Percentiles rank a stretch among this genome's conserved stretches.
These are phyloP conservation scores for Juglanconis sp. DNA, from an alignment of 2,329 filamentous ascomycete species.

Conservation along the genomic window DNA sequence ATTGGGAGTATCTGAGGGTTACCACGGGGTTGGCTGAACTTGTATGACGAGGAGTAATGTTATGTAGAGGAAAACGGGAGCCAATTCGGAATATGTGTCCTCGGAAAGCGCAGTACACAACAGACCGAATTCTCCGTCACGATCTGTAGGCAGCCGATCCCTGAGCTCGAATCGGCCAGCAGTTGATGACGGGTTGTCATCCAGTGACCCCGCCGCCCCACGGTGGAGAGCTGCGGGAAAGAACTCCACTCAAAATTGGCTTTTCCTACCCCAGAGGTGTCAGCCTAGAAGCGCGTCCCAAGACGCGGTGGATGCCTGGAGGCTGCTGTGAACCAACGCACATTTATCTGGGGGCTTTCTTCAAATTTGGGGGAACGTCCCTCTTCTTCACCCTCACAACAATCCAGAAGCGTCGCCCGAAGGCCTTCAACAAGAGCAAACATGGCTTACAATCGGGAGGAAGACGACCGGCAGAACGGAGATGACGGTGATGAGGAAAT, in stretches of 20 bases:
- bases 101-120: neutral
- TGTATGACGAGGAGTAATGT: neutral
- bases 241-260: neutral
- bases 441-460: conserved; percentile 36
- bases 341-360: neutral
- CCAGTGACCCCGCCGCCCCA: neutral
- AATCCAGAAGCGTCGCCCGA: neutral
- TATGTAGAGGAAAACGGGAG: neutral
- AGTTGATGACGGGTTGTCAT: conserved; percentile 18
- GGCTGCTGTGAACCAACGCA: neutral
- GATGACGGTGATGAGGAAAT: conserved; percentile 67
- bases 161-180: conserved; percentile 6
- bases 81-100: neutral
- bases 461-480: conserved; percentile 49
- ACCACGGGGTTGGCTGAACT: neutral
- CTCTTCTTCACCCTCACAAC: neutral
- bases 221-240: conserved; percentile 1
- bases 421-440: neutral
- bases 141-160: neutral
- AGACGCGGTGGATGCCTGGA: conserved; percentile 14
- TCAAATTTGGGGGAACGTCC: too few species aligned
- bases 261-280: neutral
- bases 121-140: neutral
- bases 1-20: neutral
- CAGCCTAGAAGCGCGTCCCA: conserved; percentile 15